These are phyloP conservation scores for Colletotrichum tamarilloi DNA, from an alignment of 2,329 filamentous ascomycete species.

Conservation along the genomic window DNA sequence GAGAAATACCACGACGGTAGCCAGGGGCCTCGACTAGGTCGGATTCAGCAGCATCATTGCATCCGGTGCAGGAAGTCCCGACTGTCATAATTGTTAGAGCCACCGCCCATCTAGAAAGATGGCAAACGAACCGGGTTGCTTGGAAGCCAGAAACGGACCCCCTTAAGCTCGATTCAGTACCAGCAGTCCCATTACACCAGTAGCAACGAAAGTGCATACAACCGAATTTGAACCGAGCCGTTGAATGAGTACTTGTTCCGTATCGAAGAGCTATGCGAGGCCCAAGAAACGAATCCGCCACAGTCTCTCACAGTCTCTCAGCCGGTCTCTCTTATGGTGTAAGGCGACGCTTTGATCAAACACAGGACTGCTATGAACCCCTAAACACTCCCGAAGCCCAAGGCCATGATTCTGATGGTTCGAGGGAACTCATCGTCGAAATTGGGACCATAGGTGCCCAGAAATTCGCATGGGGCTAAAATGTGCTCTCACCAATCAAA, in stretches of 20 bases:
- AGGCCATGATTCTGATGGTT: constrained; percentile 1
- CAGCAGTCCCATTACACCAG: background rate
- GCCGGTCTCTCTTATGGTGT: background rate
- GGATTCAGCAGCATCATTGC: background rate
- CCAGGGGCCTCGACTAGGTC: background rate
- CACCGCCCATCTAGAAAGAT: constrained; percentile 2
- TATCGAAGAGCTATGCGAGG: background rate
- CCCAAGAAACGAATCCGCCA: background rate
- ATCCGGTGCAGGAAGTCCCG: background rate
- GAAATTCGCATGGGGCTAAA: background rate
- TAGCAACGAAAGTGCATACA: background rate
- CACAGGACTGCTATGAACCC: background rate
- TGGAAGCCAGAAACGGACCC: background rate
- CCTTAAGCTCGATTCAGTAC: background rate
- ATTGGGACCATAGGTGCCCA: background rate
- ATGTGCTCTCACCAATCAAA: constrained; percentile 11
- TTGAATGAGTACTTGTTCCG: background rate
- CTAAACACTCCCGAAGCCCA: background rate
- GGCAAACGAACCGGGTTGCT: background rate
- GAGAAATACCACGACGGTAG: background rate
- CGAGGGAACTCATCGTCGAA: background rate
- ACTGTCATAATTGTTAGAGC: constrained; percentile 20
- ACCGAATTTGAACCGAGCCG: background rate
- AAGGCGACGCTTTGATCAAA: background rate
- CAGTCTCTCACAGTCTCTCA: background rate